These are phyloP conservation scores for Pleurotus eryngii DNA, from an alignment of 768 basidiomycete genomes.

Conservation along the genomic window DNA sequence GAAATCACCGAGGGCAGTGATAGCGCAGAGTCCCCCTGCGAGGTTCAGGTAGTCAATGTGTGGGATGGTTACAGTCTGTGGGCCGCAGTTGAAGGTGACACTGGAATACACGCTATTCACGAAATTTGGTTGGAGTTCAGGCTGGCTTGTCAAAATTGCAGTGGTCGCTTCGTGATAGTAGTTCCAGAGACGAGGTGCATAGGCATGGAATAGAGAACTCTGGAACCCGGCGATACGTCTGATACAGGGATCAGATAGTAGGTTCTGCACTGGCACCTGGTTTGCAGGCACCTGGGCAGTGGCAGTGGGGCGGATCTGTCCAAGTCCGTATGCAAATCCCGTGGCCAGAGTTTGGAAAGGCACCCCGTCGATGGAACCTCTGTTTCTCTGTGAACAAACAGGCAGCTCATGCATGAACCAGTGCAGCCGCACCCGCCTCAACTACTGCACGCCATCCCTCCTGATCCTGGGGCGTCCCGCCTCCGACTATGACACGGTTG, in stretches of 20 bases:
- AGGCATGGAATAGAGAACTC: neutral
- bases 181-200: neutral
- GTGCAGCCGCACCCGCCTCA: neutral
- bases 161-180: neutral
- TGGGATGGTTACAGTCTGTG: neutral
- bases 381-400: neutral
- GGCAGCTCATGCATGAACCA: neutral
- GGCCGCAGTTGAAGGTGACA: slow-evolving; percentile 10
- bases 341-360: neutral
- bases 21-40: slow-evolving; percentile 9
- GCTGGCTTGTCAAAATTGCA: neutral
- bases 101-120: neutral
- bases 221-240: neutral
- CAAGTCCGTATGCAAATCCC: neutral
- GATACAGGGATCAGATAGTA: neutral
- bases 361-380: neutral
- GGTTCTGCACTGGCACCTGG: neutral
- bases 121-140: slow-evolving; percentile 7
- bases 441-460: neutral
- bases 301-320: neutral
- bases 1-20: slow-evolving; percentile 12
- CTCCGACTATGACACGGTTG: neutral
- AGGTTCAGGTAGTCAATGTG: slow-evolving; percentile 10
- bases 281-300: neutral
- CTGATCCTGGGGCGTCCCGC: neutral